phyloP scores from a whole-genome alignment of 805 yeast species.

The Lachancea meyersii region DNA sequence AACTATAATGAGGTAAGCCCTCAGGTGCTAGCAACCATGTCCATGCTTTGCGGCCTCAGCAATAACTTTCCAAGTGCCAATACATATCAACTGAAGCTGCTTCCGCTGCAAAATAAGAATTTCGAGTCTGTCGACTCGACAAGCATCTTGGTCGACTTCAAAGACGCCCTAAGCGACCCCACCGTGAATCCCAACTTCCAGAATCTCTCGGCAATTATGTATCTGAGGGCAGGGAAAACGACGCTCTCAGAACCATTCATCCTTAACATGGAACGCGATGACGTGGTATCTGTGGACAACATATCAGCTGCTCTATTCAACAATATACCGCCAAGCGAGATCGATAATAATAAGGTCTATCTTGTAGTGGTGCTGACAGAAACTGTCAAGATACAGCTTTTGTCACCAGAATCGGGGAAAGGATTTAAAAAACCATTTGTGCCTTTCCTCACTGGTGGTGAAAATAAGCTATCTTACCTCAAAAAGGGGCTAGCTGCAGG shows the following conservation, averaged over 20 bases:
- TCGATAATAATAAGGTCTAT: conserved; percentile 58
- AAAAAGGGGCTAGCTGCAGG: conserved; percentile 86
- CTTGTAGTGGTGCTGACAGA: conserved; percentile 74
- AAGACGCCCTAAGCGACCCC: conserved; percentile 56
- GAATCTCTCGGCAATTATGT: conserved; percentile 63
- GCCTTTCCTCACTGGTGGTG: conserved; percentile 15
- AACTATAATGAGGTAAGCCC: conserved; percentile 41
- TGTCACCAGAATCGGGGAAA: conserved; percentile 10
- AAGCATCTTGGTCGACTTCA: conserved; percentile 72
- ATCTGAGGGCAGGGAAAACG: conserved; percentile 55
- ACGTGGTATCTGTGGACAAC: conserved; percentile 55
- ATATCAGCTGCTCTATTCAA: conserved; percentile 74
- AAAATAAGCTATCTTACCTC: conserved; percentile 35
- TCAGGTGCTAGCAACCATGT: conserved; percentile 57
- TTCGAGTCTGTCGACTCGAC: conserved; percentile 44
- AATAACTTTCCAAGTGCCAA: conserved; percentile 57
- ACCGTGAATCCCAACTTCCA: conserved; percentile 58
- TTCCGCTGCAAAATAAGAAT: conserved; percentile 42
- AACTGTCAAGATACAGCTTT: conserved; percentile 43
- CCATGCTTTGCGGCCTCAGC: conserved; percentile 62
- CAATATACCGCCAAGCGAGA: conserved; percentile 64
- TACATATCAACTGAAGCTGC: conserved; percentile 33
- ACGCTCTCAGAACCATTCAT: conserved; percentile 77
- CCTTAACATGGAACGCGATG: conserved; percentile 53
- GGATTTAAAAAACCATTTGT: conserved; percentile 19